Evolutionary conservation across 2,329 filamentous ascomycete species (phyloP), one percentile per base, ranked within the genome.

Genomic region (Colletotrichum costaricense): DNA sequence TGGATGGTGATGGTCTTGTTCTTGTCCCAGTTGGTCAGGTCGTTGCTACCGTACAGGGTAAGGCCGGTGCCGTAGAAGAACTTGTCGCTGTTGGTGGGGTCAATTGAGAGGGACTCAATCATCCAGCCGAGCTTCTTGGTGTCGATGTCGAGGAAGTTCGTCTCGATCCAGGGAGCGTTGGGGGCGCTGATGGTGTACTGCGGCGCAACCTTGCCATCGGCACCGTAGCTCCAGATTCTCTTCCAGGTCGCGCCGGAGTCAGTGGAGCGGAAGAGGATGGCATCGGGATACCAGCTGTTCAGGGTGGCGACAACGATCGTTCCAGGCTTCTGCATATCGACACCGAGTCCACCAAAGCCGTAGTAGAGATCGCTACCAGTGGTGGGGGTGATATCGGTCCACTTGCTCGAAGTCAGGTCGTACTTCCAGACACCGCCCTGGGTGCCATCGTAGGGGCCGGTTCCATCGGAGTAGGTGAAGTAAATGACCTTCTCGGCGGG

Each of bases 251-350:
- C 81, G 24, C 86, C 89, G 0, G 88, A 89, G 78, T 91, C 85
- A 0, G 81, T 88, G 4, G 88, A 89, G 28, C 89, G 82, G 81
- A 86, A 91, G 46, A 91, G 81, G 67, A 89, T 86, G 1, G 85
- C 88, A 73, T 91, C 89, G 0, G 89, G 89, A 80, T 85, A 91
- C 89, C 89, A 91, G 19, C 85, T 87, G 79, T 91, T 91, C 54
- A 91, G 78, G 1, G 85, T 85, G 0, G 89, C 88, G 0, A 90
- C 88, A 58, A 91, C 85, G 19, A 91, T 77, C 0, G 89, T 91
- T 0, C 89, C 89, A 0, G 89, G 85, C 28, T 85, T 87, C 75
- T 87, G 83, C 74, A 86, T 81, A 60, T 91, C 89, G 24, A 91
- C 81, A 0, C 85, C 82, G 2, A 91, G 80, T 2, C 89, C 89